phyloP scores from a whole-genome alignment of 139 green algal species.

The Klebsormidium nitens region DNA sequence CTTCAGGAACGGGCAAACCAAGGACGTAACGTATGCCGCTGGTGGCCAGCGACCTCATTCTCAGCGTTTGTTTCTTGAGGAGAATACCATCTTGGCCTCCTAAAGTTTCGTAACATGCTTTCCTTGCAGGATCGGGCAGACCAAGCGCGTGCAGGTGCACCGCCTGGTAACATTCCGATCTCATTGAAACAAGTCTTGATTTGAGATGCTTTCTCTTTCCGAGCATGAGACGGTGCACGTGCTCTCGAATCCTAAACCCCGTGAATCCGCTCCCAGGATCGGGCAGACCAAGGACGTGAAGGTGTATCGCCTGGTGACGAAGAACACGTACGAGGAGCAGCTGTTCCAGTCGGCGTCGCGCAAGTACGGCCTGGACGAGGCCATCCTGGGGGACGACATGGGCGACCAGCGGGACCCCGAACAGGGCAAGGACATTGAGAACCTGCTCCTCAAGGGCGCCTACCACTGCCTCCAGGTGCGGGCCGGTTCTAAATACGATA shows the following conservation, averaged over 20 bases:
- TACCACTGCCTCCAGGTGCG: conserved; percentile 46
- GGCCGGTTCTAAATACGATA: neutral
- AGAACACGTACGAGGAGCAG: conserved; percentile 84
- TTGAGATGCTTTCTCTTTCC: too few relatives aligned
- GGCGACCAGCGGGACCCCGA: conserved; percentile 45
- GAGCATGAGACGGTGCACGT: too few relatives aligned
- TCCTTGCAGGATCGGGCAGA: conserved; percentile 76
- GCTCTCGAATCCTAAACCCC: too few relatives aligned
- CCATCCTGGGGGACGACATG: conserved; percentile 69
- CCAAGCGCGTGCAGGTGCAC: conserved; percentile 80
- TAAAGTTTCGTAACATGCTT: too few relatives aligned
- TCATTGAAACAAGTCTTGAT: too few relatives aligned
- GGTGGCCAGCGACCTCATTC: too few relatives aligned
- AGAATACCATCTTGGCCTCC: too few relatives aligned
- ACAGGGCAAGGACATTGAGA: conserved; percentile 58
- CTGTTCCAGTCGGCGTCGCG: conserved; percentile 60
- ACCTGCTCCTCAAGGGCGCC: conserved; percentile 73
- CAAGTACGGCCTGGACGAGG: conserved; percentile 85
- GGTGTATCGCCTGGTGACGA: conserved; percentile 84
- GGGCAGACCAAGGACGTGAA: conserved; percentile 80
- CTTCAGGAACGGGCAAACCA: too few relatives aligned
- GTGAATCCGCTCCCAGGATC: conserved; percentile 55
- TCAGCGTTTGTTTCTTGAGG: too few relatives aligned
- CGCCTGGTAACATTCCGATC: conserved; percentile 79
- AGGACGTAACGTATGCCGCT: too few relatives aligned